phyloP scores from a whole-genome alignment of 2,329 filamentous ascomycete genomes.

The Stemphylium beticola region DNA sequence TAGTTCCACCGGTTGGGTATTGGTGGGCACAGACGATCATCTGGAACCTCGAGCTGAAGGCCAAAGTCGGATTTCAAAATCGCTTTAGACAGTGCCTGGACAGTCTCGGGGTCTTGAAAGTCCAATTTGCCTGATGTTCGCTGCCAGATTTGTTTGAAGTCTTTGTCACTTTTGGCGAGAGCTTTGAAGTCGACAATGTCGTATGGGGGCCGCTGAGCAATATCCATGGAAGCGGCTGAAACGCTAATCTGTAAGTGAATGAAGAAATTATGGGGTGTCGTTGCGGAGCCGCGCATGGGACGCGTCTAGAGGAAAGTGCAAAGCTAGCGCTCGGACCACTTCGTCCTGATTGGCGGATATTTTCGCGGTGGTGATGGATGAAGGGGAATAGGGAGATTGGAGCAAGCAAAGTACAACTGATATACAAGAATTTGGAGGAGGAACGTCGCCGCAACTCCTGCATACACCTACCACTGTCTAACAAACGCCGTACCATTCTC shows the following conservation, averaged over 20 bases:
- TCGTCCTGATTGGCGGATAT: constrained; percentile 28
- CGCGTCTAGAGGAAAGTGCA: background rate
- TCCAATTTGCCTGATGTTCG: constrained; percentile 67
- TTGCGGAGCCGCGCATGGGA: constrained; percentile 2
- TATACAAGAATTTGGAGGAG: constrained; percentile 16
- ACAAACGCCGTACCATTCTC: constrained; percentile 16
- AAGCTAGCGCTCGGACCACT: constrained; percentile 22
- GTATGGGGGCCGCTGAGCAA: constrained; percentile 52
- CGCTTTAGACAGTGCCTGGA: constrained; percentile 79
- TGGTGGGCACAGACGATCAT: constrained; percentile 84
- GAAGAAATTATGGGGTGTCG: background rate
- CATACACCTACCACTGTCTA: constrained; percentile 14
- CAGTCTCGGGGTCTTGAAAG: constrained; percentile 77
- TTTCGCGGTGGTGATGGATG: constrained; percentile 1
- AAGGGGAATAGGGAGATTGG: constrained; percentile 4
- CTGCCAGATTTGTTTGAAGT: constrained; percentile 62
- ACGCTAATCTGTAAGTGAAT: background rate
- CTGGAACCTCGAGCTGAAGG: constrained; percentile 72
- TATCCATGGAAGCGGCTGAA: constrained; percentile 22
- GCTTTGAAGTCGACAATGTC: constrained; percentile 66
- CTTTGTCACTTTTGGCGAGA: constrained; percentile 64
- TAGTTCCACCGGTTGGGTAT: constrained; percentile 81
- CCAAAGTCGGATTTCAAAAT: constrained; percentile 78
- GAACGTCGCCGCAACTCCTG: constrained; percentile 17
- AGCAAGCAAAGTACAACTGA: constrained; percentile 20